A percentile compares a stretch with the other conserved stretches of the same genome.
Conservation (phyloP, 2,329 filamentous ascomycete species). For the Aspergillus floridensis region DNA sequence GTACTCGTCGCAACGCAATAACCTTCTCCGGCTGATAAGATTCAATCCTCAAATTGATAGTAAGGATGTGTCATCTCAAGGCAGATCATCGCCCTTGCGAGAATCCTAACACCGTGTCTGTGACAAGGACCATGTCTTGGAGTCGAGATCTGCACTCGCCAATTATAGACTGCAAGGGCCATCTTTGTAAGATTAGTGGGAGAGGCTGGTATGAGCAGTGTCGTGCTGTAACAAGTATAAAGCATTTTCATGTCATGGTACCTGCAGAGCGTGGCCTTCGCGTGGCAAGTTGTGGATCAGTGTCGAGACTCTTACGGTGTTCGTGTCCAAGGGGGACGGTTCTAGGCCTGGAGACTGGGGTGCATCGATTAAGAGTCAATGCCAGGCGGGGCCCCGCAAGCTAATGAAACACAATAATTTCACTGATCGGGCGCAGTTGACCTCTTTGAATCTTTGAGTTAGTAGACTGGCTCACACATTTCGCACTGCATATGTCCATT, state of each 20-base stretch:
- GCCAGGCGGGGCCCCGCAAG: not conserved
- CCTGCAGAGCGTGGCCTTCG: not conserved
- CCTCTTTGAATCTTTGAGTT: too few species aligned
- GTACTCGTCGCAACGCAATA: too few species aligned
- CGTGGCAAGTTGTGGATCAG: not conserved
- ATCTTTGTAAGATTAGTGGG: not conserved
- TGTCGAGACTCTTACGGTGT: not conserved
- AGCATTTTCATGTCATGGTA: not conserved
- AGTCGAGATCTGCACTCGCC: not conserved
- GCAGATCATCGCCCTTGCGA: not conserved
- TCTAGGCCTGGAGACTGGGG: not conserved
- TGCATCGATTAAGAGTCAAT: not conserved
- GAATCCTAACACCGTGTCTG: too few species aligned
- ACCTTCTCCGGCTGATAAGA: too few species aligned
- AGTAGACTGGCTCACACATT: too few species aligned
- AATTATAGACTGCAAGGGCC: not conserved
- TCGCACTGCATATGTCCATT: too few species aligned
- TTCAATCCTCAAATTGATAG: too few species aligned
- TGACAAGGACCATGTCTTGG: too few species aligned
- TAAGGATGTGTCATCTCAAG: too few species aligned
- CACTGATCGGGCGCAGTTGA: too few species aligned
- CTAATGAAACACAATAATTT: not conserved
- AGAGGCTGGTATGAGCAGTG: not conserved
- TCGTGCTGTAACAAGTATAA: too few species aligned
- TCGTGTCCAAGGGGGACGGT: not conserved